Evolutionary conservation across 345 rosid genomes (phyloP).

Genomic region (Eutrema yunnanense): DNA sequence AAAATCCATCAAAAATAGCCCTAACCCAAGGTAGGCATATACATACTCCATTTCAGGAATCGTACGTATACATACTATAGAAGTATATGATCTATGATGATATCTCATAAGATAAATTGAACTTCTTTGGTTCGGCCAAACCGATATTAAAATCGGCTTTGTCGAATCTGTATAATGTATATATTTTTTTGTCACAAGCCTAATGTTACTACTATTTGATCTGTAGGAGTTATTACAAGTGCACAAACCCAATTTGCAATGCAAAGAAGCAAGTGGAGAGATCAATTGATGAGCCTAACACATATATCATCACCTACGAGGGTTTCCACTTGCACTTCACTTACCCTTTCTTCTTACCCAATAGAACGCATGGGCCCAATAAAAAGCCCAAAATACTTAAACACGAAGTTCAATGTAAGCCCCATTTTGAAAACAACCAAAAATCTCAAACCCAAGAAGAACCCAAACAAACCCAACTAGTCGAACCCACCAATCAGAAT

Average conservation of each 20-base stretch:
- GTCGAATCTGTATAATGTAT: not conserved
- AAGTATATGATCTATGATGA: no score
- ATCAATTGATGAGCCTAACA: constrained; percentile 57
- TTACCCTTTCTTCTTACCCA: constrained; percentile 39
- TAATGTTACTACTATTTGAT: not conserved
- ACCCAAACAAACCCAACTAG: not conserved
- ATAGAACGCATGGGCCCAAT: constrained; percentile 19
- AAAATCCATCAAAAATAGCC: constrained; percentile 79
- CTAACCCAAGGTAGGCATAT: constrained; percentile 60
- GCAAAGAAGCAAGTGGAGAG: constrained; percentile 88
- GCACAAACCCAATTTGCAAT: constrained; percentile 75
- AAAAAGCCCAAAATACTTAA: constrained; percentile 39
- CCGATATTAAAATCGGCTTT: no score
- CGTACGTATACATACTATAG: no score
- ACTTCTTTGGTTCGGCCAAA: not conserved
- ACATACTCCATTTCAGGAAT: not conserved
- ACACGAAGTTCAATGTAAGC: constrained; percentile 13
- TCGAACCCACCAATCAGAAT: not conserved
- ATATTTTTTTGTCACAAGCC: not conserved
- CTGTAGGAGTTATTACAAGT: constrained; percentile 79
- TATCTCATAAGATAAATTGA: not conserved
- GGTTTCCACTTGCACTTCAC: constrained; percentile 77
- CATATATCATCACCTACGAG: constrained; percentile 69
- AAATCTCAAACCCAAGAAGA: not conserved
- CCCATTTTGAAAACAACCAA: not conserved